Base-by-base conservation (phyloP, 805 yeast species). In the Metschnikowia rubicola region DNA sequence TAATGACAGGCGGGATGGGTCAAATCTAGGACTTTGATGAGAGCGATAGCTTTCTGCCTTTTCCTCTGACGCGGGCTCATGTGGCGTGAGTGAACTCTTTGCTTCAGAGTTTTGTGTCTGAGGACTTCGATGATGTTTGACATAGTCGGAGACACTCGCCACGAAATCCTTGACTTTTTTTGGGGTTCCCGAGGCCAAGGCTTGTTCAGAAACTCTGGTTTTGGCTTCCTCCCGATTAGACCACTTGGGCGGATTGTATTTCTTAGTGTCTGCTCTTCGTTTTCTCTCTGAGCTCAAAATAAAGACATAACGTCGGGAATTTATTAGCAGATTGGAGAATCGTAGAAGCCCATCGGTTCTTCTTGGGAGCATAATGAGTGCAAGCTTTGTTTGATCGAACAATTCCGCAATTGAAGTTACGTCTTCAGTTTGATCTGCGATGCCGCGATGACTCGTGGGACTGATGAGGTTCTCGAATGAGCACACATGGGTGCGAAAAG, bases 81-180 rank as follows among this genome's bases (percentile, higher is more conserved):
- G 11, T 10, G 29, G 4, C 12, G 29, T 19, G 29, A n/a, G 28
- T 26, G 2, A 11, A 11, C 8, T 31, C n/a, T 31, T 31, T n/a
- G 8, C n/a, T n/a, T 31, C 33, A 31, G 11, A 11, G 11, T n/a
- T 11, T 31, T 31, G 33, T 5, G 33, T 31, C 8, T 11, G 33
- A n/a, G 33, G 17, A 15, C 30, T 35, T 21, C 26, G 32, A 19
- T 19, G 41, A 21, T 15, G 7, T 9, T 39, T 39, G n/a, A 52
- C 51, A 31, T 47, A 50, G 13, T 39, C 53, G 34, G 63, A 56
- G 17, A 52, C 74, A 55, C 58, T 54, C 12, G 60, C 59, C 3
- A 78, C 63, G 36, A 71, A 54, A 1, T 48, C 41, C 29, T 57
- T 57, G 41, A 70, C 57, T 47, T 69, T 70, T 28, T 58, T 47